Evolutionary conservation across 768 basidiomycete species (phyloP).

Genomic region (Mycena galericulata): DNA sequence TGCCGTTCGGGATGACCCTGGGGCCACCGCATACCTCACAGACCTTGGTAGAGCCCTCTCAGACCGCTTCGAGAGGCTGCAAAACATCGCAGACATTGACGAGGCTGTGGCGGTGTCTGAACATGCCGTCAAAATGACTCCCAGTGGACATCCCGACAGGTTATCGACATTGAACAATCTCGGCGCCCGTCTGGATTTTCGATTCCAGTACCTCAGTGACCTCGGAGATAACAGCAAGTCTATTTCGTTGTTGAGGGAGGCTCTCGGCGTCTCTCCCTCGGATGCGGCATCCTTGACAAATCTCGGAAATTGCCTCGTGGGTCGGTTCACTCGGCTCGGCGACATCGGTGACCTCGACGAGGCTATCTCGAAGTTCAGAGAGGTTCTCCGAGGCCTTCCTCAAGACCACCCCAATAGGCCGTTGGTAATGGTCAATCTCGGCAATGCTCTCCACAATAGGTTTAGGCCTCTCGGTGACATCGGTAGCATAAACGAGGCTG

Average conservation of each 20-base stretch:
- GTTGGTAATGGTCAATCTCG: too few species aligned
- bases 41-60: neutral
- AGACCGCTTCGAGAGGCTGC: conserved; percentile 33
- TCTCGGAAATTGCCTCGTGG: conserved; percentile 33
- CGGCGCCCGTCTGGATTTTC: conserved; percentile 29
- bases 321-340: conserved; percentile 34
- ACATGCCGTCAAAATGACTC: conserved; percentile 32
- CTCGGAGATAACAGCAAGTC: conserved; percentile 41
- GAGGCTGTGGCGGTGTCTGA: conserved; percentile 31
- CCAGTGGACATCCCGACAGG: conserved; percentile 36
- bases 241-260: conserved; percentile 33
- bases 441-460: conserved; percentile 29
- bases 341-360: conserved; percentile 8
- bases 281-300: too few species aligned
- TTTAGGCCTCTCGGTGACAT: conserved; percentile 33
- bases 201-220: conserved; percentile 37
- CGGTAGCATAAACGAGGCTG: neutral
- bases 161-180: conserved; percentile 47
- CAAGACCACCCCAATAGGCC: conserved; percentile 28
- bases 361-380: neutral
- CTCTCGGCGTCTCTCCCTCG: too few species aligned
- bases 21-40: too few species aligned
- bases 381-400: conserved; percentile 7
- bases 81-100: conserved; percentile 38
- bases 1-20: neutral